Percentiles rank a stretch among this genome's conserved stretches.
These are phyloP conservation scores for Breynia disticha DNA, from an alignment of 441 rosid species.

Conservation along the genomic window DNA sequence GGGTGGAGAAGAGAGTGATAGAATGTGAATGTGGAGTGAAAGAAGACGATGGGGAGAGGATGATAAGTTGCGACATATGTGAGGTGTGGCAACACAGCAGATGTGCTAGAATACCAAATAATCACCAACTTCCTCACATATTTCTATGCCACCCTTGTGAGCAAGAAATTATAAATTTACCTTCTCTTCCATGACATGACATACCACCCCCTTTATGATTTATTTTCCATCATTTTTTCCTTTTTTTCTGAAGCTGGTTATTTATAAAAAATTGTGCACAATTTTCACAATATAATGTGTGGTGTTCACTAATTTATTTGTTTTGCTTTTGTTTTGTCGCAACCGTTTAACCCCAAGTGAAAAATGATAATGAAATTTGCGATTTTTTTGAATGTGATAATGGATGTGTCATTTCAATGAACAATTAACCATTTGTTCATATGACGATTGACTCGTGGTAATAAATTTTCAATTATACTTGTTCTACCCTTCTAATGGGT, in stretches of 20 bases:
- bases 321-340: no score
- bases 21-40: slow-evolving; percentile 61
- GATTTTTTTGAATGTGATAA: no score
- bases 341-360: no score
- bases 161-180: slow-evolving; percentile 46
- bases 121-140: slow-evolving; percentile 59
- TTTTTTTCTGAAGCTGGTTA: background rate
- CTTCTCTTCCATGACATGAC: slow-evolving; percentile 39
- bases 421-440: no score
- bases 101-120: slow-evolving; percentile 57
- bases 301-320: no score
- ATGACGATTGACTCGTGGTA: no score
- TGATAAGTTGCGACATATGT: slow-evolving; percentile 75
- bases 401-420: no score
- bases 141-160: slow-evolving; percentile 83
- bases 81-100: slow-evolving; percentile 83
- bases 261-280: no score
- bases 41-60: slow-evolving; percentile 77
- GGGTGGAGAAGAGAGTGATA: slow-evolving; percentile 19
- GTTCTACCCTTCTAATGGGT: no score
- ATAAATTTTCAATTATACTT: no score
- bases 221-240: background rate
- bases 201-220: background rate
- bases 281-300: no score
- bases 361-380: no score